A percentile compares a stretch with the other conserved stretches of the same genome.
Conservation (phyloP, 1,284 basidiomycete genomes). For the Chiua sp. region DNA sequence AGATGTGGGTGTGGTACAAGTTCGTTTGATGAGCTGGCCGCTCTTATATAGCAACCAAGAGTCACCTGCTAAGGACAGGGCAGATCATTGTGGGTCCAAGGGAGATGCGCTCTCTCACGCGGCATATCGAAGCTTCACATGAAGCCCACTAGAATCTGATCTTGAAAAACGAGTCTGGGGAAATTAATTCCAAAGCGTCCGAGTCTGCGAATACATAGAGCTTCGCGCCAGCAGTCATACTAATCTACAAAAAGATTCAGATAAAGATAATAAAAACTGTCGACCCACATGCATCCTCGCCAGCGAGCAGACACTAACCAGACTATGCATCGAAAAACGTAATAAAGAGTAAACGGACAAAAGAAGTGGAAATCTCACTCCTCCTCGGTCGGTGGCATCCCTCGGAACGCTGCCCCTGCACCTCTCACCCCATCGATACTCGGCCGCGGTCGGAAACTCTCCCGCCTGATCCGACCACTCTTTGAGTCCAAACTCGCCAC, state of each 20-base stretch:
- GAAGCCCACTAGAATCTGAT: too few species aligned
- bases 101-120: not conserved
- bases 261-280: constrained; percentile 27
- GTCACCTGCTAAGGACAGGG: too few species aligned
- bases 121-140: too few species aligned
- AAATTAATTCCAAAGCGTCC: not conserved
- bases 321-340: not conserved
- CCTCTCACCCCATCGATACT: constrained; percentile 56
- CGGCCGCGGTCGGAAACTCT: constrained; percentile 80
- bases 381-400: constrained; percentile 35
- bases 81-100: not conserved
- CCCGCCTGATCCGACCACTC: constrained; percentile 50
- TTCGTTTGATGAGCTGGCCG: not conserved
- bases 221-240: not conserved
- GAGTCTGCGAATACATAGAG: too few species aligned
- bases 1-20: constrained; percentile 1
- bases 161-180: too few species aligned
- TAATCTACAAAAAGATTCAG: constrained; percentile 25
- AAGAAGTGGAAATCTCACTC: constrained; percentile 16
- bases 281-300: constrained; percentile 17
- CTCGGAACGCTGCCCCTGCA: constrained; percentile 19
- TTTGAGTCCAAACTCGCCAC: constrained; percentile 45
- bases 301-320: constrained; percentile 22
- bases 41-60: constrained; percentile 2
- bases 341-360: not conserved